phyloP scores from a whole-genome alignment of 148 eudicot species.

The Silene uniflora region DNA sequence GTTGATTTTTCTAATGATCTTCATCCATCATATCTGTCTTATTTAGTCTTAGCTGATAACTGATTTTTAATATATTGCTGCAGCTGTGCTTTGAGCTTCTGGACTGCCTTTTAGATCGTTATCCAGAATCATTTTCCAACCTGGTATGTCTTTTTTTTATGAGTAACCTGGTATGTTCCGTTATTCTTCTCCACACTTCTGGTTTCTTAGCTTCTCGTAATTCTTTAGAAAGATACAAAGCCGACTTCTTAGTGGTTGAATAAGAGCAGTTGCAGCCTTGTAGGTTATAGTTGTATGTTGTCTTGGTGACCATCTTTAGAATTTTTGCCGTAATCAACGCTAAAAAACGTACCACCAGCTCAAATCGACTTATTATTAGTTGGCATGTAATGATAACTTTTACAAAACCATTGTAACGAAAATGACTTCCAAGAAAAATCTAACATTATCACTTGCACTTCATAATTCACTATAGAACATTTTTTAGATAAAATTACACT shows the following conservation, averaged over 20 bases:
- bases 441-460: background rate
- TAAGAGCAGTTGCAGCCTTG: background rate
- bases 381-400: background rate
- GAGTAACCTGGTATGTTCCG: constrained; percentile 36
- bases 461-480: background rate
- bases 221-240: background rate
- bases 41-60: background rate
- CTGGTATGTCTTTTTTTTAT: constrained; percentile 34
- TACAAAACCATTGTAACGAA: background rate
- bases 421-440: background rate
- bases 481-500: background rate
- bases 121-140: constrained; percentile 43
- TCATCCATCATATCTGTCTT: background rate
- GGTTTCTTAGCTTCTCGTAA: background rate
- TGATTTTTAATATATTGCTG: constrained; percentile 24
- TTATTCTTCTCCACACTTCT: background rate
- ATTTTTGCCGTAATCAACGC: no score
- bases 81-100: constrained; percentile 93
- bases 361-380: background rate
- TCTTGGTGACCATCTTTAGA: background rate
- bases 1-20: background rate
- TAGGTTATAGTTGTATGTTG: background rate
- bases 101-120: constrained; percentile 56
- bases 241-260: background rate
- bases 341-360: background rate